Percentiles rank a stretch among this genome's conserved stretches.
These are phyloP conservation scores for Pseudogymnoascus sp. DNA, from an alignment of 2,329 filamentous ascomycete genomes.

Conservation along the genomic window DNA sequence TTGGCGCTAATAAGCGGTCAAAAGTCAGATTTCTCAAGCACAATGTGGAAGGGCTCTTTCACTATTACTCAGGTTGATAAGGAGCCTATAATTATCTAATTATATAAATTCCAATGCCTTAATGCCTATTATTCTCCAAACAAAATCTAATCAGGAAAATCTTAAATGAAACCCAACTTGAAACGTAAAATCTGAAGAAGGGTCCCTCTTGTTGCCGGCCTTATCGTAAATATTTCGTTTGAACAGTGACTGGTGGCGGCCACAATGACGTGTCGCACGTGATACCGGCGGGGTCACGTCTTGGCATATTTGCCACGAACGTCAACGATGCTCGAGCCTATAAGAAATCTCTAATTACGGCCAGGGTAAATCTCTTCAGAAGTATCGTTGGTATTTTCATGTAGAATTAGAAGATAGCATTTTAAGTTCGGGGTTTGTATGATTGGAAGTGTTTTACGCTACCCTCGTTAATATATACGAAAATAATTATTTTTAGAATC, in stretches of 20 bases:
- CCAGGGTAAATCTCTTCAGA: neutral
- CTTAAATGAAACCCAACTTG: neutral
- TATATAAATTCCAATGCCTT: neutral
- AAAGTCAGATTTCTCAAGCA: slow-evolving; percentile 10
- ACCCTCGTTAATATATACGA: neutral
- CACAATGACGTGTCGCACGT: slow-evolving; percentile 1
- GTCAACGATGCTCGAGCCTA: neutral
- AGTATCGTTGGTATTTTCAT: neutral
- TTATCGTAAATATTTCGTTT: slow-evolving; percentile 2
- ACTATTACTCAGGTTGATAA: neutral
- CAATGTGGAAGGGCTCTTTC: neutral
- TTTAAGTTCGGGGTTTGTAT: neutral
- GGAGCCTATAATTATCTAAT: neutral
- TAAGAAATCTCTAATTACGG: slow-evolving; percentile 1
- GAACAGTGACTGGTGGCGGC: neutral
- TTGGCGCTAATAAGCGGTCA: slow-evolving; percentile 10
- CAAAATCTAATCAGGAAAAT: neutral
- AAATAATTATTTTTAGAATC: neutral
- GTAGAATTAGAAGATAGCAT: neutral
- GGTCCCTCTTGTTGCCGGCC: neutral
- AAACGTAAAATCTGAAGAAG: neutral
- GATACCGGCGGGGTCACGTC: neutral
- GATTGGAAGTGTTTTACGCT: neutral
- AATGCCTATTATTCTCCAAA: neutral
- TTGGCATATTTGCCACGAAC: neutral